Percentiles rank a stretch among this genome's conserved stretches.
Evolutionary conservation across 805 yeast species (phyloP).

Genomic region (Saccharomyces jurei): DNA sequence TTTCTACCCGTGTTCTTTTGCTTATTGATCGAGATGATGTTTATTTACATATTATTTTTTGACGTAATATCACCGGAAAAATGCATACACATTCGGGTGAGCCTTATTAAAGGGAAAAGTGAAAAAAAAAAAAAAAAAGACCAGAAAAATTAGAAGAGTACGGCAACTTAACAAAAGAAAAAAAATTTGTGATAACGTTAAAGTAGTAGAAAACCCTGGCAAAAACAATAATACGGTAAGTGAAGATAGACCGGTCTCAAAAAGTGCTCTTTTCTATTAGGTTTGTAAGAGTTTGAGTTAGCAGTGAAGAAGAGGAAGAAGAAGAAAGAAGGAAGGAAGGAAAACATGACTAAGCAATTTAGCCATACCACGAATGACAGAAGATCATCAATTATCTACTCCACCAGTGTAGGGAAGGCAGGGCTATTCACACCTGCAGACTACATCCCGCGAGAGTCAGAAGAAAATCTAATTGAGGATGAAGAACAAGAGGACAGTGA

Average conservation of each 20-base stretch:
- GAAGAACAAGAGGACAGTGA: conserved; percentile 7
- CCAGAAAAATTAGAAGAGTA: neutral
- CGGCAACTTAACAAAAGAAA: neutral
- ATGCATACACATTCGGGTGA: neutral
- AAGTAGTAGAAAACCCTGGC: neutral
- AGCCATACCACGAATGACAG: conserved; percentile 22
- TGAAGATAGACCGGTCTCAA: neutral
- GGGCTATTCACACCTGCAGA: conserved; percentile 28
- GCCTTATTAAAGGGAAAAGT: neutral
- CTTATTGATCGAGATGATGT: neutral
- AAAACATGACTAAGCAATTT: conserved; percentile 14
- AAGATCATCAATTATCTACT: conserved; percentile 27
- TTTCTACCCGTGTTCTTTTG: neutral
- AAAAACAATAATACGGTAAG: neutral
- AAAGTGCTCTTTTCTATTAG: neutral
- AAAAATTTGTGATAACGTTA: neutral
- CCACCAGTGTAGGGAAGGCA: conserved; percentile 29
- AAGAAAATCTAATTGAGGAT: conserved; percentile 7
- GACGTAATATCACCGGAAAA: neutral
- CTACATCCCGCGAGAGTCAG: conserved; percentile 14
- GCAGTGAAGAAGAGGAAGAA: neutral
- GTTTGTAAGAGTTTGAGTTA: neutral
- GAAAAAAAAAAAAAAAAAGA: neutral
- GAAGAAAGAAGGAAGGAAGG: neutral
- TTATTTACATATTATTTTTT: neutral